A percentile compares a stretch with the other conserved stretches of the same genome.
These are phyloP conservation scores for Phytophthora uliginosa DNA, from an alignment of 352 stramenopile genomes.

Conservation along the genomic window DNA sequence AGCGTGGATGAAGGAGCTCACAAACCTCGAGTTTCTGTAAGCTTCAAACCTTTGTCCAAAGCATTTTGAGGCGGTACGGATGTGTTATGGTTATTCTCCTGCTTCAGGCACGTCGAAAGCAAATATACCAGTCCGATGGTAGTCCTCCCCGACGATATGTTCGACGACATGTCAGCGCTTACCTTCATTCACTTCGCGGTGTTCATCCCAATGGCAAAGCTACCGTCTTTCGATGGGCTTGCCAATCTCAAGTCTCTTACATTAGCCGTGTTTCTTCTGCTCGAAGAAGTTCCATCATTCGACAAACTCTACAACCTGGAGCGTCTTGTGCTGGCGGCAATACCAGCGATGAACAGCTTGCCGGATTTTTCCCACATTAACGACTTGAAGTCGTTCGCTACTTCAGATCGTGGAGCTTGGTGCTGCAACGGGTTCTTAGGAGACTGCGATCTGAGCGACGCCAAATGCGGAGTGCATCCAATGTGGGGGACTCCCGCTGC, in stretches of 20 bases:
- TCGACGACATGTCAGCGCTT: conserved; percentile 44
- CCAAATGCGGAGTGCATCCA: conserved; percentile 17
- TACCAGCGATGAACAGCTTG: conserved; percentile 11
- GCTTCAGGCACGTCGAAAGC: conserved; percentile 10
- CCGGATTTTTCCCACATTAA: neutral
- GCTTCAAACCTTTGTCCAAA: neutral
- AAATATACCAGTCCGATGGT: conserved; percentile 8
- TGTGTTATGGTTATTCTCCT: too few species aligned
- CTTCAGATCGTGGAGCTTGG: conserved; percentile 1
- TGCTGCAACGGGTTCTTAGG: conserved; percentile 46
- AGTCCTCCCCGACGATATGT: conserved; percentile 38
- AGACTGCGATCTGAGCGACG: conserved; percentile 12
- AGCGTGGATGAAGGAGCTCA: conserved; percentile 22
- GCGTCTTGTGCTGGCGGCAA: conserved; percentile 21
- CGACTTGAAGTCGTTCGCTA: too few species aligned
- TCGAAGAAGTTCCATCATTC: conserved; percentile 29
- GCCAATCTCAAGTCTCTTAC: conserved; percentile 44
- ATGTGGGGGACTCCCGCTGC: conserved; percentile 12
- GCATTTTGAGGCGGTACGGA: too few species aligned
- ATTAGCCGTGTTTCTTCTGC: conserved; percentile 19
- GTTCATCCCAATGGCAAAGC: conserved; percentile 24
- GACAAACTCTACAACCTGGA: conserved; percentile 26
- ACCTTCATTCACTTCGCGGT: conserved; percentile 44
- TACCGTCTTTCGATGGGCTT: conserved; percentile 40
- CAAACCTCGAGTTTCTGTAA: conserved; percentile 44